phyloP scores from a whole-genome alignment of 352 stramenopile genomes.

The Nothophytophthora sp. region DNA sequence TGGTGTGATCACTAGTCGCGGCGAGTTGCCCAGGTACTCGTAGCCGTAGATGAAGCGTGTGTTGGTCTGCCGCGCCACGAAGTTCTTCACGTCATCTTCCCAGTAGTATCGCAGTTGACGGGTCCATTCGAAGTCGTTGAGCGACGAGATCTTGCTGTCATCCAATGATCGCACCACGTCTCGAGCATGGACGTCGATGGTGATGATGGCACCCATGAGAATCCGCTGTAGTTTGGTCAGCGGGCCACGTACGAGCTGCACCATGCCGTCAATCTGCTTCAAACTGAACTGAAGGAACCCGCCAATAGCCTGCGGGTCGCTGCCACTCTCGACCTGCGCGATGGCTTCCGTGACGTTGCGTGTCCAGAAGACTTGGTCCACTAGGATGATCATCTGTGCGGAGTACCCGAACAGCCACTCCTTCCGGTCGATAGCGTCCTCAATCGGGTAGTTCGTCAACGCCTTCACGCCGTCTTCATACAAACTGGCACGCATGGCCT shows the following conservation, averaged over 20 bases:
- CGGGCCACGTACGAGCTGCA: constrained; percentile 85
- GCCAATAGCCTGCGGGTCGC: constrained; percentile 65
- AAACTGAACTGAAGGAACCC: constrained; percentile 90
- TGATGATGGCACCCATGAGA: constrained; percentile 90
- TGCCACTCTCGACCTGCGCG: constrained; percentile 62
- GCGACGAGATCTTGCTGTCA: constrained; percentile 72
- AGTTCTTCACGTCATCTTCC: constrained; percentile 88
- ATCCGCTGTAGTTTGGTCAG: constrained; percentile 89
- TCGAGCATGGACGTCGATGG: constrained; percentile 91
- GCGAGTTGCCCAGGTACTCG: constrained; percentile 88
- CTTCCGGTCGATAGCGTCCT: constrained; percentile 87
- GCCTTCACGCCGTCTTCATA: constrained; percentile 87
- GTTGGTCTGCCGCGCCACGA: constrained; percentile 81
- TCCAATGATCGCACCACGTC: constrained; percentile 88
- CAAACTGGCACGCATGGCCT: constrained; percentile 84
- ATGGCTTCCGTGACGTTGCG: constrained; percentile 86
- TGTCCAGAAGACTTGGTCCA: constrained; percentile 93
- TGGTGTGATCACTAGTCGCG: constrained; percentile 92
- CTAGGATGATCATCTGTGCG: constrained; percentile 87
- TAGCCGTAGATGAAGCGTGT: constrained; percentile 88
- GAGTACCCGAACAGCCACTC: constrained; percentile 91
- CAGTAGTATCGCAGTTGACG: constrained; percentile 90
- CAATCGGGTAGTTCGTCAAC: constrained; percentile 85
- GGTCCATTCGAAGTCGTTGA: constrained; percentile 93
- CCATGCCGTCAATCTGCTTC: constrained; percentile 93